Percentiles rank a stretch among this genome's conserved stretches.
phyloP scores from a whole-genome alignment of 352 stramenopile species.

The Phytophthora litchii region DNA sequence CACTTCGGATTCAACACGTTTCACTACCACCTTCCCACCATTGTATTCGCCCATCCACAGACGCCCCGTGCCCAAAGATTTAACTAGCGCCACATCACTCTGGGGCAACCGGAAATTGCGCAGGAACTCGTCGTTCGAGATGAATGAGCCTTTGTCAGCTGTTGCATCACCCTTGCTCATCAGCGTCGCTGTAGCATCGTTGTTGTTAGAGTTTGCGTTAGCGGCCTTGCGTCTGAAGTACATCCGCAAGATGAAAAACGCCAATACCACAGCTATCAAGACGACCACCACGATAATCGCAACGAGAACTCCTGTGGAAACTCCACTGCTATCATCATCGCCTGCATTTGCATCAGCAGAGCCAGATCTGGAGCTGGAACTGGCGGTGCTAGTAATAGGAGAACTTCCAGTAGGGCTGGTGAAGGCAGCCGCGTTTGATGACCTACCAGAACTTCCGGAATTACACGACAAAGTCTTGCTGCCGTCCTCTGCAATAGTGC shows the following conservation, averaged over 20 bases:
- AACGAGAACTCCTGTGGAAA: constrained; percentile 51
- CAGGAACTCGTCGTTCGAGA: constrained; percentile 73
- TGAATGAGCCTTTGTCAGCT: constrained; percentile 57
- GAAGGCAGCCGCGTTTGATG: too few relatives aligned
- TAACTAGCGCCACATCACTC: constrained; percentile 60
- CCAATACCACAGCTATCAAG: constrained; percentile 42
- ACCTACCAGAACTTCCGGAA: not conserved
- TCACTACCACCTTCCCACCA: constrained; percentile 64
- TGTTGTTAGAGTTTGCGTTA: constrained; percentile 31
- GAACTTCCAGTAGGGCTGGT: too few relatives aligned
- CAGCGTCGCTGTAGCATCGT: constrained; percentile 43
- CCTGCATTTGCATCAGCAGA: not conserved
- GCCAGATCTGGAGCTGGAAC: not conserved
- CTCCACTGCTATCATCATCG: constrained; percentile 15
- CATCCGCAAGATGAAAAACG: constrained; percentile 44
- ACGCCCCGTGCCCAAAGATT: constrained; percentile 51
- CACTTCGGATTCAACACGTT: constrained; percentile 73
- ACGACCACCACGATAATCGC: constrained; percentile 56
- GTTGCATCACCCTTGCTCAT: constrained; percentile 53
- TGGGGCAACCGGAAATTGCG: constrained; percentile 56
- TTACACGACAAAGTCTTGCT: constrained; percentile 7
- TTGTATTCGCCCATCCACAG: constrained; percentile 70
- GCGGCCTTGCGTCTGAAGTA: constrained; percentile 38
- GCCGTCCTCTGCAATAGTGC: too few relatives aligned
- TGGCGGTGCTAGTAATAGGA: too few relatives aligned